Base-by-base conservation (phyloP, 2,329 filamentous ascomycete species). In the Cercospora sojina region DNA sequence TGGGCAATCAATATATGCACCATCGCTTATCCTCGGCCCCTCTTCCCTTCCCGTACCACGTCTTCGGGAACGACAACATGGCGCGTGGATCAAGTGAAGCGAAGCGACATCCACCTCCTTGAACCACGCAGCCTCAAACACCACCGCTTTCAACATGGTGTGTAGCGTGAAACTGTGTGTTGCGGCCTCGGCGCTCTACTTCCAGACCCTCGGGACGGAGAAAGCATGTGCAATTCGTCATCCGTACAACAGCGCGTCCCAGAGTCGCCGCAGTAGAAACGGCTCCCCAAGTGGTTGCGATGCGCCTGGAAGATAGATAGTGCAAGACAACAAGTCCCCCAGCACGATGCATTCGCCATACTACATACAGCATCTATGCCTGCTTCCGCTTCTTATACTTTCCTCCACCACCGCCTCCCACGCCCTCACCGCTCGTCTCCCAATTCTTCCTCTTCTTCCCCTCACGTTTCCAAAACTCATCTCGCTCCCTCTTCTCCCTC, bases 391-490 rank as follows among this genome's bases (percentile, higher is more conserved):
- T 74, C 71, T 76, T 77, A 32, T 68, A 71, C 32, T 67, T 62
- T 5, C 70, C 67, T 5, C 58, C 65, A 35, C 70, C 73, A 59
- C 70, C 74, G 35, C 72, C 74, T 27, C 73, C 74, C 9, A 80
- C 81, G 55, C 75, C 79, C 31, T 83, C 85, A 66, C 80, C 85
- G 20, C 81, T 84, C 60, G 82, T 83, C 20, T 81, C 83, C 71
- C 83, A 81, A 35, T 83, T 83, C 78, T 86, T 88, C 72, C 90
- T 83, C 82, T 91, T 92, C 83, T 90, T 91, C 9, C 95, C 95
- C 81, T 99, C 96, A 74, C 88, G 89, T 74, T 88, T 85, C 95
- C 95, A 99, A 77, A 88, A 99, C 74, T 97, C 93, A 78, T 96
- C 90, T 77, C 88, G 90, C 83, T 99, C 94, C 74, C 88, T 88